Conservation (phyloP, 176 grass and related monocot genomes). For the Sorghum bicolor region DNA sequence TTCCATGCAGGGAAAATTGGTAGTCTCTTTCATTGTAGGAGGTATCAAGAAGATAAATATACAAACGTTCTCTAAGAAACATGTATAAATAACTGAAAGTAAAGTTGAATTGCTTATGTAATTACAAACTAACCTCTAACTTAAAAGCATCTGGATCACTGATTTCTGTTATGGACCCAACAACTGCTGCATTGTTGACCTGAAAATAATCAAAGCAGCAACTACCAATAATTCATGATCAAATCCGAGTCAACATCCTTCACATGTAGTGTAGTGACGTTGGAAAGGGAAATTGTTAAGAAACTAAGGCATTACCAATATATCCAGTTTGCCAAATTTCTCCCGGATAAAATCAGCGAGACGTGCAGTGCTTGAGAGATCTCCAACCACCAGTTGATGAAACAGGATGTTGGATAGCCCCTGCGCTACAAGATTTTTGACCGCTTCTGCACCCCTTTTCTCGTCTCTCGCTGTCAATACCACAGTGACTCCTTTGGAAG, state of each 20-base stretch:
- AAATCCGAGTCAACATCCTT: neutral
- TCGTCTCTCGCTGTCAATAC: constrained; percentile 49
- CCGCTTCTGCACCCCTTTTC: constrained; percentile 24
- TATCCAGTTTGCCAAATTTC: constrained; percentile 50
- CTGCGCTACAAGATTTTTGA: neutral
- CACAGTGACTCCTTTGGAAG: constrained; percentile 31
- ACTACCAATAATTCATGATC: neutral
- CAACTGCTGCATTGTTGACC: constrained; percentile 39
- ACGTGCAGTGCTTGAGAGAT: constrained; percentile 15
- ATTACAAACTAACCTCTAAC: constrained; percentile 6
- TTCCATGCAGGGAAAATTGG: neutral
- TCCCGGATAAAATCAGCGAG: constrained; percentile 37
- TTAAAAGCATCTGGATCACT: neutral
- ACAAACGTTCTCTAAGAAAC: neutral
- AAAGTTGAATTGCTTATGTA: neutral
- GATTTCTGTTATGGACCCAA: neutral
- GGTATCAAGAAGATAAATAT: neutral
- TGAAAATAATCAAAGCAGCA: neutral
- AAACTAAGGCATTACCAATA: constrained; percentile 5
- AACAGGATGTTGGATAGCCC: constrained; percentile 28
- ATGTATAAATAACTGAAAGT: neutral
- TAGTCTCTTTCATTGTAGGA: neutral
- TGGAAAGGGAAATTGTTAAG: neutral
- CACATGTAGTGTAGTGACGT: neutral
- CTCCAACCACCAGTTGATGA: constrained; percentile 33